phyloP scores from a whole-genome alignment of 2,329 filamentous ascomycete genomes.

The Elsinoe ampelina region DNA sequence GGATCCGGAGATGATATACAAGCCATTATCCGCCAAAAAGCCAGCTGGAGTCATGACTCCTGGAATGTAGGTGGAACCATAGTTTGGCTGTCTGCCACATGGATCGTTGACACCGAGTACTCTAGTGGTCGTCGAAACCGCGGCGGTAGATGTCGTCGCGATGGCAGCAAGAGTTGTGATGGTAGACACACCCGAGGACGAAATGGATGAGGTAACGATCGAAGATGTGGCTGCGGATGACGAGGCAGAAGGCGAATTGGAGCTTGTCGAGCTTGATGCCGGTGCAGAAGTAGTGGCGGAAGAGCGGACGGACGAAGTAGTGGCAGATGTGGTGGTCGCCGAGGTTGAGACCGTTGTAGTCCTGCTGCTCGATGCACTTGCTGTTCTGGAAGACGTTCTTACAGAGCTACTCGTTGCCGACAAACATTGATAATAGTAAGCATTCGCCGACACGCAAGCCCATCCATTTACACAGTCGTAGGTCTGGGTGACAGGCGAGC shows the following conservation, averaged over 20 bases:
- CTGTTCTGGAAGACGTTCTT: neutral
- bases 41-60: neutral
- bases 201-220: neutral
- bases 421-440: slow-evolving; percentile 4
- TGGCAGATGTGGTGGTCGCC: too few species aligned
- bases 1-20: neutral
- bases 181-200: neutral
- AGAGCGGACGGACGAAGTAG: too few species aligned
- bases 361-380: neutral
- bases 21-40: neutral
- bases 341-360: too few species aligned
- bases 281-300: too few species aligned
- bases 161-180: neutral
- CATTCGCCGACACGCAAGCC: neutral
- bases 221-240: neutral
- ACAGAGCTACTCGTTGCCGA: neutral
- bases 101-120: neutral
- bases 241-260: neutral
- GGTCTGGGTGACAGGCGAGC: neutral
- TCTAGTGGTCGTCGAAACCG: neutral
- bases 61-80: neutral
- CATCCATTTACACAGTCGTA: slow-evolving; percentile 5
- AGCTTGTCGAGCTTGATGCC: too few species aligned
- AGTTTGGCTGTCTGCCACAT: neutral
- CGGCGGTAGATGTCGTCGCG: neutral